Percentiles rank a stretch among this genome's conserved stretches.
Conservation (phyloP, 768 basidiomycete species). For the Austroboletus festivus region DNA sequence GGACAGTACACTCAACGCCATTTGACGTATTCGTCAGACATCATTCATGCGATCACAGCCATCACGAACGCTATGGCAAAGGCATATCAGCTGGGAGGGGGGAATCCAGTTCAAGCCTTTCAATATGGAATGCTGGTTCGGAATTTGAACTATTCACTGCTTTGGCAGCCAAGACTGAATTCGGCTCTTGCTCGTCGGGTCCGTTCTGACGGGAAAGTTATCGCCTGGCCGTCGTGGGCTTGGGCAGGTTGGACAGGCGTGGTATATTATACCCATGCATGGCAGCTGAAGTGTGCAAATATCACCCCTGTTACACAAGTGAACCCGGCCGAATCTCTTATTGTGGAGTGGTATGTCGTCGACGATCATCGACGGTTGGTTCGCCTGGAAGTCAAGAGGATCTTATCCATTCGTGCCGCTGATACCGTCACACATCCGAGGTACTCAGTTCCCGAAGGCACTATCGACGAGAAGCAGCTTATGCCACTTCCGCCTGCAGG, state of each 20-base stretch:
- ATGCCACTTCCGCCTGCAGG: background rate
- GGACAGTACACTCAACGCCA: background rate
- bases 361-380: background rate
- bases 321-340: background rate
- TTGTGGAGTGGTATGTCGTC: background rate
- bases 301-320: background rate
- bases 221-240: background rate
- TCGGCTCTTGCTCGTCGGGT: background rate
- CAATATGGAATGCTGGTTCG: background rate
- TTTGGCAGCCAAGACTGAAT: background rate
- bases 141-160: background rate
- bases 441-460: background rate
- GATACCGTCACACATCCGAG: background rate
- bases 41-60: background rate
- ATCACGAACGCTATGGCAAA: background rate
- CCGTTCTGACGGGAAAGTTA: background rate
- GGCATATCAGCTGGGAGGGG: background rate
- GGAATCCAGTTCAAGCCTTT: slow-evolving; percentile 18
- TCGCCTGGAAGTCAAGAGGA: background rate
- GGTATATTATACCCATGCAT: background rate
- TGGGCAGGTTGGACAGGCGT: background rate
- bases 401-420: background rate
- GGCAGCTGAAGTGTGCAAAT: background rate
- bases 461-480: background rate
- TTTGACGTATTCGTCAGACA: background rate